These are phyloP conservation scores for Pseudomonodictys pantanalensis DNA, from an alignment of 495 filamentous ascomycete genomes.

Conservation along the genomic window DNA sequence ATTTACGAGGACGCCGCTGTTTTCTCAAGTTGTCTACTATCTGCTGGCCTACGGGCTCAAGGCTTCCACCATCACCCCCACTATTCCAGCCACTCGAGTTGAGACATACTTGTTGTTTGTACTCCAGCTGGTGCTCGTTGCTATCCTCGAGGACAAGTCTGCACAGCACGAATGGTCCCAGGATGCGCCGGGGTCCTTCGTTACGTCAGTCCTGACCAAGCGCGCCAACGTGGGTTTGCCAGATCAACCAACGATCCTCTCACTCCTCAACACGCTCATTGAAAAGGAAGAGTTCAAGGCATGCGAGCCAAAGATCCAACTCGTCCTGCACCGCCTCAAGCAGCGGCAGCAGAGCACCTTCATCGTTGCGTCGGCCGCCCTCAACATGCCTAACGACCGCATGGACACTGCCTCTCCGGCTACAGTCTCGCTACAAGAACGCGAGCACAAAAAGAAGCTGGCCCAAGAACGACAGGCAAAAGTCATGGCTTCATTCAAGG, in stretches of 20 bases:
- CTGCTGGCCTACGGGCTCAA: constrained; percentile 70
- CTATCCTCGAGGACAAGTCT: constrained; percentile 73
- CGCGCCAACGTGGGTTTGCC: constrained; percentile 41
- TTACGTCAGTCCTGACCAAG: constrained; percentile 63
- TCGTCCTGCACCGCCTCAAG: constrained; percentile 82
- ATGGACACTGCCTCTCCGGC: constrained; percentile 58
- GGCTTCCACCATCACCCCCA: constrained; percentile 50
- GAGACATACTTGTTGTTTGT: constrained; percentile 91
- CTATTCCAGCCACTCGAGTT: constrained; percentile 73
- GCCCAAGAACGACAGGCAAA: constrained; percentile 83
- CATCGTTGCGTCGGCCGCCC: constrained; percentile 50
- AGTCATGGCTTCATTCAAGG: constrained; percentile 95
- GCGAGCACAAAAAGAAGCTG: constrained; percentile 81
- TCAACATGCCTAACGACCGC: constrained; percentile 53
- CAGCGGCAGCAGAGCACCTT: constrained; percentile 73
- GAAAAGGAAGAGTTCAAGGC: constrained; percentile 69
- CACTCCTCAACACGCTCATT: constrained; percentile 57
- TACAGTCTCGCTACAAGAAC: constrained; percentile 60
- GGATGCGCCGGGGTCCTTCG: constrained; percentile 57
- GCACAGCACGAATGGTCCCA: constrained; percentile 56
- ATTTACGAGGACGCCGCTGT: constrained; percentile 80
- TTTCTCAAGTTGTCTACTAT: constrained; percentile 88
- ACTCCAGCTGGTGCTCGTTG: constrained; percentile 79
- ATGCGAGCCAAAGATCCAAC: constrained; percentile 78
- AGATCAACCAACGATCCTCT: constrained; percentile 31